Evolutionary conservation across 805 yeast genomes (phyloP).

Genomic region (Saccharomycopsis oosterbeekiorum): DNA sequence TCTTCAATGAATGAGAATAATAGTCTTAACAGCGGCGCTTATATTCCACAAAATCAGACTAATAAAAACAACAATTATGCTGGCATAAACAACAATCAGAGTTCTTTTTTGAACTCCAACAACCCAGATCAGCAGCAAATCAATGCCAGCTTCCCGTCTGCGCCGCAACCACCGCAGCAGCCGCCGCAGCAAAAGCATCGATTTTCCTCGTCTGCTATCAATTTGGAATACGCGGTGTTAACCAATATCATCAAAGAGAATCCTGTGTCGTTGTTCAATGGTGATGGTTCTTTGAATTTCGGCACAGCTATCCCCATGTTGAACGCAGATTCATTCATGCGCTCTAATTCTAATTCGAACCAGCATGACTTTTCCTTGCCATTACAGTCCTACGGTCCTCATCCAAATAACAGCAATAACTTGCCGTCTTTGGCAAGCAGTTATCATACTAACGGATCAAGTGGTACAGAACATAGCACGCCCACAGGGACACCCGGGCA

Average conservation of each 20-base stretch:
- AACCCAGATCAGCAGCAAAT: background rate
- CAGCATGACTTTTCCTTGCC: background rate
- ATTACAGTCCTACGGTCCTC: background rate
- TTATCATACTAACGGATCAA: background rate
- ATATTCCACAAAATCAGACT: background rate
- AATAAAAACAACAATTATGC: background rate
- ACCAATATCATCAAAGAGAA: conserved; percentile 50
- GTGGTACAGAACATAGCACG: background rate
- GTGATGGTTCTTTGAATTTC: conserved; percentile 4
- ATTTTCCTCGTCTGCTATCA: conserved; percentile 63
- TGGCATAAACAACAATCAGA: background rate
- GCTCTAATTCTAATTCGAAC: background rate
- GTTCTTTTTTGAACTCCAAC: background rate
- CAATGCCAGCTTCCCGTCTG: background rate
- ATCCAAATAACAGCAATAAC: background rate
- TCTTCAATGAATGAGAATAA: background rate
- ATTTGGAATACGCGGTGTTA: conserved; percentile 59
- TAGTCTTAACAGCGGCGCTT: background rate
- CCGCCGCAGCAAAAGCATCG: conserved; percentile 20
- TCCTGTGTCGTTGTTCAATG: conserved; percentile 4
- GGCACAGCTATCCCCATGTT: conserved; percentile 7
- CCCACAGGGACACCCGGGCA: conserved; percentile 6
- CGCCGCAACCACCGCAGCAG: conserved; percentile 1
- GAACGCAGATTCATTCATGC: background rate
- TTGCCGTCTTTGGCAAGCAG: background rate